These are phyloP conservation scores for Mortierella sp. DNA, from an alignment of 371 early-diverging fungal species.

Conservation along the genomic window DNA sequence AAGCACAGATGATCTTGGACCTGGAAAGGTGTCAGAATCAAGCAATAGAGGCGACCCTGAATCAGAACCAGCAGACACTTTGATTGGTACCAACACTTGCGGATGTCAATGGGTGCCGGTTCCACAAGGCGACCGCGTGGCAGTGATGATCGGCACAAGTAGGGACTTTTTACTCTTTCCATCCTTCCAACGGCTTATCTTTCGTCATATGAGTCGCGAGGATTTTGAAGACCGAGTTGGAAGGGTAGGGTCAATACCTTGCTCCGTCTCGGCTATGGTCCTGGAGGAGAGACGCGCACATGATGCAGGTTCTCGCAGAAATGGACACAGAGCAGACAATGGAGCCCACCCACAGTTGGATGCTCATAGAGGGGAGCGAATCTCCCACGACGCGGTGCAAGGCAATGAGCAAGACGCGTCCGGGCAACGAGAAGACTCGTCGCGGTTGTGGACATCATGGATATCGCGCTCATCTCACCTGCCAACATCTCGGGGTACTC, in stretches of 20 bases:
- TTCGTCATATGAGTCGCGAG: conserved; percentile 45
- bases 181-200: conserved; percentile 38
- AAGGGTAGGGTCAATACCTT: conserved; percentile 19
- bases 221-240: conserved; percentile 44
- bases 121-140: conserved; percentile 30
- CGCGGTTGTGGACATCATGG: conserved; percentile 7
- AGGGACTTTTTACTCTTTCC: conserved; percentile 50
- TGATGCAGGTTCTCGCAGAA: conserved; percentile 3
- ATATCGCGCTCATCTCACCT: not conserved
- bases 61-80: not conserved
- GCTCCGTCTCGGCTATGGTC: conserved; percentile 13
- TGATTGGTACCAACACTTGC: conserved; percentile 10
- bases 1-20: no score
- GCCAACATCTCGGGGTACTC: not conserved
- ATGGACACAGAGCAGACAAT: not conserved
- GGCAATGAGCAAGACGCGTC: not conserved
- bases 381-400: not conserved
- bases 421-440: not conserved
- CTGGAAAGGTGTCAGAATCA: no score
- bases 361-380: not conserved
- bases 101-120: conserved; percentile 46
- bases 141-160: conserved; percentile 52
- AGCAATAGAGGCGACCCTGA: no score
- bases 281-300: conserved; percentile 8
- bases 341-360: no score